Base-by-base conservation (phyloP, 2,329 filamentous ascomycete species). In the Trichophyton equinum region DNA sequence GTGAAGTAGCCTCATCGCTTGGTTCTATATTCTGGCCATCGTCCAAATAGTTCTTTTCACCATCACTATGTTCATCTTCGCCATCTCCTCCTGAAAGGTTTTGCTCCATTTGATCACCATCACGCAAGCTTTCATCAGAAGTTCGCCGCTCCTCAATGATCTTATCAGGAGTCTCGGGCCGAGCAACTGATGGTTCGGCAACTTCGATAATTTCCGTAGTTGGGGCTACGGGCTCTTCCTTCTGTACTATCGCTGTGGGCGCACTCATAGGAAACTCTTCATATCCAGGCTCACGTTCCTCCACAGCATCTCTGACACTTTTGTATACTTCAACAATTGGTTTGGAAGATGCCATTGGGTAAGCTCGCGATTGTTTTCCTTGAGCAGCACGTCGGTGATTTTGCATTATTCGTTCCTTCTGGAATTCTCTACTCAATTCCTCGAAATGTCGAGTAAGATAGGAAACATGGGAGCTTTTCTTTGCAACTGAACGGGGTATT, bases 361-460 rank as follows among this genome's bases (percentile, higher is more conserved):
- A 92, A 0, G 90, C 89, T 64, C 91, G 83, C 13, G 89, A 89
- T 71, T 84, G 83, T 49, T 83, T 81, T 70, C 87, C 85, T 69
- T 86, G 90, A 53, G 89, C 88, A 27, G 89, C 88, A 62, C 89
- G 80, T n/a, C 60, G 69, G 71, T 91, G 87, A 68, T 86, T 87
- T 72, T 97, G 92, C 57, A 88, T 86, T 66, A 95, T 83, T 51
- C 94, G 84, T 74, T 99, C 92, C 68, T 92, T 95, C 70, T 96
- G 91, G 66, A 99, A 99, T 70, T 99, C 95, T 25, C 91, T 86
- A 67, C 91, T 96, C 61, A 99, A 80, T 72, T 97, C 91, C 73
- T 99, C 95, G 70, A 99, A 97, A 72, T 97, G 94, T 67, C 89
- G 89, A 18, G 94, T 90, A 57, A 99, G 79, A n/a, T 86, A 91